Conservation (phyloP, 768 basidiomycete species). For the Porpolomopsis calyptriformis region DNA sequence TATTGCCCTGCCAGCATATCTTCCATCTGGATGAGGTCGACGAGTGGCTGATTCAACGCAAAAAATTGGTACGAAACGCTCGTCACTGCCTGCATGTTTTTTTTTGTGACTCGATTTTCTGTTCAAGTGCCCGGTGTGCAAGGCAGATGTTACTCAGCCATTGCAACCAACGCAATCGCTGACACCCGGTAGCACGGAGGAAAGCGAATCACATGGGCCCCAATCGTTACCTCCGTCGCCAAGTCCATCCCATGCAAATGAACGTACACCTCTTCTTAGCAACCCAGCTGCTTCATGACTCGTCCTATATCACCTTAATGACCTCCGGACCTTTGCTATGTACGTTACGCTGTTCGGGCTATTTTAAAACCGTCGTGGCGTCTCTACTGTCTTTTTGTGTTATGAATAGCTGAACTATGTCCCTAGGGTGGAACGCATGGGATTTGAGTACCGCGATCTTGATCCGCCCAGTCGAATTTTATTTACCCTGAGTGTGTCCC, state of each 20-base stretch:
- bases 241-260: constrained; percentile 2
- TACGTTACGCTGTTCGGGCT: not conserved
- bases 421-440: not conserved
- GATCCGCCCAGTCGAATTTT: too few relatives aligned
- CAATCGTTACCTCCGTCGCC: constrained; percentile 7
- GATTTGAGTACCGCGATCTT: too few relatives aligned
- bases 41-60: constrained; percentile 84
- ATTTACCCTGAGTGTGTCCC: too few relatives aligned
- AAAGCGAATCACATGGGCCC: constrained; percentile 10
- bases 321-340: not conserved
- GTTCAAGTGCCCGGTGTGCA: constrained; percentile 82
- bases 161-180: constrained; percentile 25
- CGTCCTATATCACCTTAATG: not conserved
- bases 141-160: constrained; percentile 80
- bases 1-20: constrained; percentile 88
- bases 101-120: constrained; percentile 7
- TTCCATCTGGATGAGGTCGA: constrained; percentile 91
- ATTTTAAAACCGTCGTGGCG: not conserved
- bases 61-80: constrained; percentile 67
- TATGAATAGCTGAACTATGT: not conserved
- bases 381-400: not conserved
- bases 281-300: not conserved
- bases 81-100: not conserved
- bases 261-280: constrained; percentile 10
- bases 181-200: constrained; percentile 6